Percentiles rank a stretch among this genome's conserved stretches.
Conservation (phyloP, 257 asterid species). For the Penstemon newberryi region DNA sequence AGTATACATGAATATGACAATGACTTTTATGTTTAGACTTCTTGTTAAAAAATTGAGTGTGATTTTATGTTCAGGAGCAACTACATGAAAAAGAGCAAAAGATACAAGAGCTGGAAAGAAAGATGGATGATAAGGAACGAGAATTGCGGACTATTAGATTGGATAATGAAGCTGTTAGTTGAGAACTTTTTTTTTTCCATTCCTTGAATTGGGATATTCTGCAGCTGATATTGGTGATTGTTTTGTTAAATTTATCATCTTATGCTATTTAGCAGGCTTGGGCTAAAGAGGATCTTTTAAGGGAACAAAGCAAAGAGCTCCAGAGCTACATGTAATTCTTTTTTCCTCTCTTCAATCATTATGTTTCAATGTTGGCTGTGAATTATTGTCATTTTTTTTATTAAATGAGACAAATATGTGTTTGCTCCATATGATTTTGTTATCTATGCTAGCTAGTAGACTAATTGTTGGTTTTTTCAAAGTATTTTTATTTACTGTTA, state of each 20-base stretch:
- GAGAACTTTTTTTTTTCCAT: conserved; percentile 17
- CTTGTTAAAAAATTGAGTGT: neutral
- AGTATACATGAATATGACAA: no score
- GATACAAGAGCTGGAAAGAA: conserved; percentile 64
- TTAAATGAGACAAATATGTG: no score
- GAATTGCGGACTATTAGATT: conserved; percentile 68
- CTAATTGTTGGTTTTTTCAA: no score
- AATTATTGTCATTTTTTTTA: neutral
- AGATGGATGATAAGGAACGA: conserved; percentile 71
- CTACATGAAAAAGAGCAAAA: conserved; percentile 65
- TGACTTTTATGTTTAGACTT: no score
- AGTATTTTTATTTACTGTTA: no score
- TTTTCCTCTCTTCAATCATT: neutral
- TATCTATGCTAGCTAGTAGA: no score
- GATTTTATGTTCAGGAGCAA: conserved; percentile 55
- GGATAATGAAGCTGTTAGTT: conserved; percentile 79
- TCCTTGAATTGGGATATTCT: conserved; percentile 10
- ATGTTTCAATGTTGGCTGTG: neutral
- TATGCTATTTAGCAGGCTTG: conserved; percentile 57
- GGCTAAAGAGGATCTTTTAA: conserved; percentile 88
- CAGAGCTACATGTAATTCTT: conserved; percentile 57
- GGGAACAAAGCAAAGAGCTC: conserved; percentile 82
- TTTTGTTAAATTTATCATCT: conserved; percentile 22
- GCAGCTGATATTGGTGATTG: neutral
- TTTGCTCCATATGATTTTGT: no score